Base-by-base conservation (phyloP, 768 basidiomycete species). In the Pleurotus citrinopileatus region DNA sequence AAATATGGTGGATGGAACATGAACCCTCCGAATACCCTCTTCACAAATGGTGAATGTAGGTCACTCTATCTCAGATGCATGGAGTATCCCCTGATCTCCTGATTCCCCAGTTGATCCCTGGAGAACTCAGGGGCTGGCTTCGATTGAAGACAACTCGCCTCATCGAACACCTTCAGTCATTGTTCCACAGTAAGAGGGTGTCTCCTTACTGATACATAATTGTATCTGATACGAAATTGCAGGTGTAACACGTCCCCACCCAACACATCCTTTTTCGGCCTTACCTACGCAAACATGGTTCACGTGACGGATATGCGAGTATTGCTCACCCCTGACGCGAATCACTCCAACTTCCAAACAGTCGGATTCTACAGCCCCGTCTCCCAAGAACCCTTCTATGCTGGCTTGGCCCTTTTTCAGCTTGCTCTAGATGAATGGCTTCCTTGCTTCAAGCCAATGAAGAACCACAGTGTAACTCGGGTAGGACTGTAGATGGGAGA, bases 1-100 rank as follows among this genome's bases (percentile, higher is more conserved):
- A 79, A 77, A 53, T 79, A 80, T 46, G 77, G 78, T 1, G 78
- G 77, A 4, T 80, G 78, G 78, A 60, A 75, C 48, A 80, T 80
- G 78, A 73, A 66, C 2, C 75, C 74, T 2, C 71, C 75, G 0
- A 79, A 80, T 46, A 70, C 77, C 6, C 59, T 80, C 53, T 80
- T 75, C 59, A 70, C 75, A 2, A 79, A 78, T 55, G 77, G 77
- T 17, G 76, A 79, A 72, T 79, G 78, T 73, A 42, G 25, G 74
- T 64, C 15, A 10, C 26, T 32, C 15, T 4, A 25, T 57, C 9
- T 8, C 26, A 44, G 4, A 20, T 23, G 15, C 22, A 5, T 44
- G 22, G 42, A 36, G 19, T 7, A 12, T 46, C 13, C 7, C 52
- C 44, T 46, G 47, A 50, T 27, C 6, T 32, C 42, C 37, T 4